Conservation (phyloP, 139 green algal genomes). For the Asterochloris sp. region DNA sequence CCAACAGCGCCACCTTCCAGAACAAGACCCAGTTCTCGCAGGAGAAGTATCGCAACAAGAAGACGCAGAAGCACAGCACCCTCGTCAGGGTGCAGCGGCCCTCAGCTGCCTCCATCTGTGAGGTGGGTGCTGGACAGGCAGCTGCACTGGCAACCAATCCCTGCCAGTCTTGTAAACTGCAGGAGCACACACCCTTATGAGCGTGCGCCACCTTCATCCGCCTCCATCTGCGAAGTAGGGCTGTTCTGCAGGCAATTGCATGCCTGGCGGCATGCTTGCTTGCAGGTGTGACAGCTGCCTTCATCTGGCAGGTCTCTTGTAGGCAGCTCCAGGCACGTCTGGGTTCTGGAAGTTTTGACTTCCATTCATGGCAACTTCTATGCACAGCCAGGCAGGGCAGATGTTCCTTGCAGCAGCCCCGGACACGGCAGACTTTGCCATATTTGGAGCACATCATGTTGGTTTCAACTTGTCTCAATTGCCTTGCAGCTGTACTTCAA, state of each 20-base stretch:
- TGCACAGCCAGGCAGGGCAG: too few species aligned
- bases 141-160: too few species aligned
- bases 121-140: conserved; percentile 29
- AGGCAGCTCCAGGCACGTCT: too few species aligned
- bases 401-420: too few species aligned
- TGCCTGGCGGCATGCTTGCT: not conserved
- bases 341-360: too few species aligned
- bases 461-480: not conserved
- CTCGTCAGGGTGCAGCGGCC: conserved; percentile 41
- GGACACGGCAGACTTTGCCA: too few species aligned
- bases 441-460: too few species aligned
- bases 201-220: not conserved
- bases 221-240: not conserved
- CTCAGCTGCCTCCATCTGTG: conserved; percentile 50
- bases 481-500: conserved; percentile 39
- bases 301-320: too few species aligned
- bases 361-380: too few species aligned
- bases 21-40: conserved; percentile 83
- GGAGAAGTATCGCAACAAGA: conserved; percentile 79
- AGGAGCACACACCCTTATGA: not conserved
- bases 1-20: conserved; percentile 72
- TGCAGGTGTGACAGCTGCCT: not conserved
- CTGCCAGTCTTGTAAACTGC: not conserved
- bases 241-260: not conserved
- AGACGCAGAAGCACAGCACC: conserved; percentile 55